phyloP scores from a whole-genome alignment of 108 stramenopile species.

The Cylindrotheca fusiformis region DNA sequence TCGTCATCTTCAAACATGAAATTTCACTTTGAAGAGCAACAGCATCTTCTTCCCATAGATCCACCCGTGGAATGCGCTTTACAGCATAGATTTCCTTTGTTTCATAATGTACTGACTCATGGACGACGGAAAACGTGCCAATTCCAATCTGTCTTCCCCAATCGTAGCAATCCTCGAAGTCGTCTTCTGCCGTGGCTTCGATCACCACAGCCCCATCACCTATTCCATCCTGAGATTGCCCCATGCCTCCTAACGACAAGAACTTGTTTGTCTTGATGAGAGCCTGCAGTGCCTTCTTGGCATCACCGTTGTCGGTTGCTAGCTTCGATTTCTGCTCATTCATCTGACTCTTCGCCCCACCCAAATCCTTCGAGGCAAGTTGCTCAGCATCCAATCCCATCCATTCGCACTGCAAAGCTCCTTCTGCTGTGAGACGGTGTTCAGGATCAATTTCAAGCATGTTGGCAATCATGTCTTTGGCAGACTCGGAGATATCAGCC shows the following conservation, averaged over 20 bases:
- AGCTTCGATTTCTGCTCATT: constrained; percentile 6
- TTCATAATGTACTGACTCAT: constrained; percentile 48
- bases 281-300: constrained; percentile 33
- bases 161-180: constrained; percentile 40
- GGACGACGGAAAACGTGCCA: constrained; percentile 68
- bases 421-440: constrained; percentile 35
- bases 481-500: constrained; percentile 64
- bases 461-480: constrained; percentile 75
- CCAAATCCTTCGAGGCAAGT: constrained; percentile 30
- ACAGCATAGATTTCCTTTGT: constrained; percentile 48
- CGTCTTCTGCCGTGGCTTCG: constrained; percentile 31
- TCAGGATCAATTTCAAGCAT: constrained; percentile 54
- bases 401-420: constrained; percentile 41
- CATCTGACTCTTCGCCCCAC: constrained; percentile 25
- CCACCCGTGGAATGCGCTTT: constrained; percentile 64
- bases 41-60: constrained; percentile 52
- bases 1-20: constrained; percentile 38
- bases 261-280: constrained; percentile 41
- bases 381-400: constrained; percentile 34
- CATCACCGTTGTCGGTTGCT: constrained; percentile 11
- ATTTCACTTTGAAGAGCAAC: constrained; percentile 73
- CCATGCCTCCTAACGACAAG: constrained; percentile 33
- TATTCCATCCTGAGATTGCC: constrained; percentile 1
- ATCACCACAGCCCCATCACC: constrained; percentile 14
- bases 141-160: constrained; percentile 58